These are phyloP conservation scores for Tylopilus sp. DNA, from an alignment of 1,284 basidiomycete genomes.

Conservation along the genomic window DNA sequence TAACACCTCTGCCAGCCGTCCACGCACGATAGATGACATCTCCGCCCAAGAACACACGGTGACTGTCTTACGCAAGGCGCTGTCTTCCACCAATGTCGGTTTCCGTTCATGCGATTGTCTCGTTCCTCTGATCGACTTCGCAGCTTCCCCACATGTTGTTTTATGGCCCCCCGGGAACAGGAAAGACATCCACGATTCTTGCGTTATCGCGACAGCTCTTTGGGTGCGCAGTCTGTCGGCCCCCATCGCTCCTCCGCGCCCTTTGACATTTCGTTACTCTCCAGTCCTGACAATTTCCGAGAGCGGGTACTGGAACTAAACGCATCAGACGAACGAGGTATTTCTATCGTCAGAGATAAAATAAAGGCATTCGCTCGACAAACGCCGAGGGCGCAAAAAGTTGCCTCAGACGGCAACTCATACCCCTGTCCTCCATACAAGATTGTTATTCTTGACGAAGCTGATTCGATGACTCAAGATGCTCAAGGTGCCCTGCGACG, in stretches of 20 bases:
- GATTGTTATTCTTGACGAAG: conserved; percentile 98
- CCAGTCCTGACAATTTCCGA: conserved; percentile 92
- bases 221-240: conserved; percentile 57
- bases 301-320: conserved; percentile 97
- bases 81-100: conserved; percentile 88
- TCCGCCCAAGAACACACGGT: conserved; percentile 97
- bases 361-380: conserved; percentile 98
- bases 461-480: conserved; percentile 99
- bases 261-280: conserved; percentile 2
- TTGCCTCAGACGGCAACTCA: conserved; percentile 74
- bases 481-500: conserved; percentile 93
- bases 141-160: conserved; percentile 99
- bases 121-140: conserved; percentile 10
- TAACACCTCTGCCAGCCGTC: conserved; percentile 60
- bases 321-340: conserved; percentile 98
- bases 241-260: background rate
- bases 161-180: conserved; percentile 98
- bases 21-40: conserved; percentile 97
- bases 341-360: conserved; percentile 95
- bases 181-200: conserved; percentile 98
- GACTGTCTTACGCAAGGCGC: conserved; percentile 85
- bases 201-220: conserved; percentile 93
- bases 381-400: conserved; percentile 78
- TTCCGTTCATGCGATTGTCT: background rate
- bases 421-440: conserved; percentile 99